Conservation (phyloP, 169 alveolate species). For the Sarcocystis neurona region DNA sequence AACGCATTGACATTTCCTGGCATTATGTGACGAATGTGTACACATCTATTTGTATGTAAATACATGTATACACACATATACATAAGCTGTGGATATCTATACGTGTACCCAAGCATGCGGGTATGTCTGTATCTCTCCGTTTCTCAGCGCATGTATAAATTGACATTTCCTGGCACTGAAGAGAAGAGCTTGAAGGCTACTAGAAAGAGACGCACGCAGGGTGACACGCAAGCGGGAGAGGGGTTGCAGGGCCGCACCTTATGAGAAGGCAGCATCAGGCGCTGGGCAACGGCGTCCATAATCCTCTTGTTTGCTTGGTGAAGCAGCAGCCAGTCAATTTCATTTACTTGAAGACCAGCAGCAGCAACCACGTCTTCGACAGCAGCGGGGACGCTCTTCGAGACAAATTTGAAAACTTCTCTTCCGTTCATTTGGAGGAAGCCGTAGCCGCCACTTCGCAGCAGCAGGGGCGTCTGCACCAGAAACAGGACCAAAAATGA, state of each 20-base stretch:
- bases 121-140: too few species aligned
- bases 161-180: too few species aligned
- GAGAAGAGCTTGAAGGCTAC: background rate
- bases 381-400: constrained; percentile 68
- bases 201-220: background rate
- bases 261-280: constrained; percentile 66
- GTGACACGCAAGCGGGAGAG: background rate
- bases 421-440: constrained; percentile 74
- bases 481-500: background rate
- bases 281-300: constrained; percentile 72
- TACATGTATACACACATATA: too few species aligned
- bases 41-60: too few species aligned
- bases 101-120: too few species aligned
- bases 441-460: constrained; percentile 53
- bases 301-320: constrained; percentile 78
- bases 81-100: too few species aligned
- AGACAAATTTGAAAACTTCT: constrained; percentile 75
- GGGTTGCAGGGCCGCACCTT: constrained; percentile 63
- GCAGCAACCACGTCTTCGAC: constrained; percentile 61
- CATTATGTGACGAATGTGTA: too few species aligned
- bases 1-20: too few species aligned
- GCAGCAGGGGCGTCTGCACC: background rate
- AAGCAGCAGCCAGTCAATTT: constrained; percentile 73
- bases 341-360: constrained; percentile 62
- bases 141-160: too few species aligned